A percentile compares a stretch with the other conserved stretches of the same genome.
Evolutionary conservation across 2,329 filamentous ascomycete genomes (phyloP).

Genomic region (Xylariaceae sp.): DNA sequence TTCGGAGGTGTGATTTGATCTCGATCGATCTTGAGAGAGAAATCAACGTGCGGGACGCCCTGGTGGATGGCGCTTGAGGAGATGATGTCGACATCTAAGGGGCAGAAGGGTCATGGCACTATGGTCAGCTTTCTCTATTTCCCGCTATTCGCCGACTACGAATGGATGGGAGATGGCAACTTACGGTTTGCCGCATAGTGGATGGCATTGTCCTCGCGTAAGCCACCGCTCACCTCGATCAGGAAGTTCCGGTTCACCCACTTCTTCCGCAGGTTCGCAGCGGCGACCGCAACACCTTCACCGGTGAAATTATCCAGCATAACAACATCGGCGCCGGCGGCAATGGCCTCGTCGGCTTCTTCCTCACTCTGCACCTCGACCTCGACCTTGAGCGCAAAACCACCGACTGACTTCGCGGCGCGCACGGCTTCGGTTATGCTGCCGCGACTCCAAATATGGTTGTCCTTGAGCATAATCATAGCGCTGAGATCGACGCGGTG

Average conservation of each 20-base stretch:
- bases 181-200: slow-evolving; percentile 70
- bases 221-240: slow-evolving; percentile 86
- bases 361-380: slow-evolving; percentile 87
- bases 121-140: not conserved
- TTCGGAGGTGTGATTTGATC: slow-evolving; percentile 9
- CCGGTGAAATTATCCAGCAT: slow-evolving; percentile 96
- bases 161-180: slow-evolving; percentile 28
- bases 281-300: slow-evolving; percentile 69
- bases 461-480: slow-evolving; percentile 99
- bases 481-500: slow-evolving; percentile 86
- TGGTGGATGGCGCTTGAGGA: slow-evolving; percentile 97
- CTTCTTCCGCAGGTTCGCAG: slow-evolving; percentile 68
- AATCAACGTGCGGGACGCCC: slow-evolving; percentile 88
- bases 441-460: slow-evolving; percentile 89
- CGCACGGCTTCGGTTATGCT: slow-evolving; percentile 81
- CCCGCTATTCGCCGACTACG: slow-evolving; percentile 18
- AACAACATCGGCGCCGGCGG: slow-evolving; percentile 85
- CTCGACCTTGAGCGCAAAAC: slow-evolving; percentile 91
- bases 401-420: slow-evolving; percentile 76
- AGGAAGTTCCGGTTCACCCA: slow-evolving; percentile 72
- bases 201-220: slow-evolving; percentile 79
- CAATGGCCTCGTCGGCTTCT: slow-evolving; percentile 87
- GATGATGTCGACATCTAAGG: slow-evolving; percentile 80
- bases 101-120: slow-evolving; percentile 19
- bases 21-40: slow-evolving; percentile 80